These are phyloP conservation scores for Anthracocystis setariae DNA, from an alignment of 1,284 basidiomycete genomes.

Conservation along the genomic window DNA sequence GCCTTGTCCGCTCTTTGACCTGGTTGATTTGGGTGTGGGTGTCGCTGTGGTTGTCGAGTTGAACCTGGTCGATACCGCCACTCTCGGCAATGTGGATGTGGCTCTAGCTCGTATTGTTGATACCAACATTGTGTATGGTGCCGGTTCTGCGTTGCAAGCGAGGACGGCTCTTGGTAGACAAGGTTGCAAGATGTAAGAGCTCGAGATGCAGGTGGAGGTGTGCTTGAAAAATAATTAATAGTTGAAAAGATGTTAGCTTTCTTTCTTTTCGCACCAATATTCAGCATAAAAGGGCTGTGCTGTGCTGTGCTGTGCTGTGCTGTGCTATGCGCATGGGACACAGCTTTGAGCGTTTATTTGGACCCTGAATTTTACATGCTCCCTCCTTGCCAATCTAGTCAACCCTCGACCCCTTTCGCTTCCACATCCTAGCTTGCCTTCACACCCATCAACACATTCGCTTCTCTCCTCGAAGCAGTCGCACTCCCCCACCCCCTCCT, in stretches of 20 bases:
- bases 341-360: slow-evolving; percentile 4
- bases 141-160: too few species aligned
- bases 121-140: slow-evolving; percentile 10
- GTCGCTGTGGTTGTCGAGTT: slow-evolving; percentile 10
- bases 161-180: too few species aligned
- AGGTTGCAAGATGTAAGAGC: too few species aligned
- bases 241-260: neutral
- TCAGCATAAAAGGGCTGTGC: neutral
- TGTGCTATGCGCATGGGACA: neutral
- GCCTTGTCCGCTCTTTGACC: slow-evolving; percentile 22
- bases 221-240: neutral
- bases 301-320: slow-evolving; percentile 6
- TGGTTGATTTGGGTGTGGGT: slow-evolving; percentile 1
- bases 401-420: too few species aligned
- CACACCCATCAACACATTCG: too few species aligned
- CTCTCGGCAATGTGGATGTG: neutral
- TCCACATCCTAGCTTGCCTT: neutral
- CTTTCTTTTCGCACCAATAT: too few species aligned
- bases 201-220: neutral
- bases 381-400: neutral
- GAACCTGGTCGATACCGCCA: neutral
- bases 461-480: too few species aligned
- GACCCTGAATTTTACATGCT: slow-evolving; percentile 7
- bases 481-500: too few species aligned
- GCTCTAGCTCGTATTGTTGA: neutral